Evolutionary conservation across 345 rosid species (phyloP).

Genomic region (Noccaea bulbosa): DNA sequence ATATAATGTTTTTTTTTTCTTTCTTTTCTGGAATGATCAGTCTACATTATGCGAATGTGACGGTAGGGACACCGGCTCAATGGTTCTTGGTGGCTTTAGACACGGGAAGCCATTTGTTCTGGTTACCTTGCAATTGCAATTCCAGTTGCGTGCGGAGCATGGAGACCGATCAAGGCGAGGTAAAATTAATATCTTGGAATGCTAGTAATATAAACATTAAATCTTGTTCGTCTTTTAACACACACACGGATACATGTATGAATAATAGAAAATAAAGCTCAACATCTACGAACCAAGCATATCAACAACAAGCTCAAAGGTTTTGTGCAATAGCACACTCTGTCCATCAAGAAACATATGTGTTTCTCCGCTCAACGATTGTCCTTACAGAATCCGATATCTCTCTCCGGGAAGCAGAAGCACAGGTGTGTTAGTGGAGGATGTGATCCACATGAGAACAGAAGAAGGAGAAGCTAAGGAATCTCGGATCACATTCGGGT

Average conservation of each 20-base stretch:
- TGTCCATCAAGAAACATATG: constrained; percentile 53
- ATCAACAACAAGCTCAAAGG: constrained; percentile 65
- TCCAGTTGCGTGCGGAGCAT: constrained; percentile 56
- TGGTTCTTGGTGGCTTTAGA: constrained; percentile 90
- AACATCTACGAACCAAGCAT: constrained; percentile 68
- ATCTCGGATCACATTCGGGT: constrained; percentile 73
- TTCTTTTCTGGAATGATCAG: constrained; percentile 47
- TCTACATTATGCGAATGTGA: constrained; percentile 83
- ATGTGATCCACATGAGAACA: constrained; percentile 61
- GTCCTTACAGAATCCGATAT: constrained; percentile 64
- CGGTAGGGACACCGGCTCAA: constrained; percentile 77
- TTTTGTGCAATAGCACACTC: constrained; percentile 59
- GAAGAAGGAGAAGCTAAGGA: constrained; percentile 51
- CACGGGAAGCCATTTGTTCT: constrained; percentile 89
- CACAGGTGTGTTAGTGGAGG: constrained; percentile 68
- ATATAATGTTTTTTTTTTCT: neutral
- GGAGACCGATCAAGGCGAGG: constrained; percentile 50
- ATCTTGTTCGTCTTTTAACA: neutral
- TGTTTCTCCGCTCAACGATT: constrained; percentile 50
- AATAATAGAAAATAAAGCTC: constrained; percentile 48
- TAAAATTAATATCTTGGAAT: constrained; percentile 29
- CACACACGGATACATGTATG: neutral
- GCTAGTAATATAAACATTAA: neutral
- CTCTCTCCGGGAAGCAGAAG: constrained; percentile 70
- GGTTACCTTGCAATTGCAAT: constrained; percentile 88